Evolutionary conservation across 2,329 filamentous ascomycete genomes (phyloP).

Genomic region (Xylariaceae sp.): DNA sequence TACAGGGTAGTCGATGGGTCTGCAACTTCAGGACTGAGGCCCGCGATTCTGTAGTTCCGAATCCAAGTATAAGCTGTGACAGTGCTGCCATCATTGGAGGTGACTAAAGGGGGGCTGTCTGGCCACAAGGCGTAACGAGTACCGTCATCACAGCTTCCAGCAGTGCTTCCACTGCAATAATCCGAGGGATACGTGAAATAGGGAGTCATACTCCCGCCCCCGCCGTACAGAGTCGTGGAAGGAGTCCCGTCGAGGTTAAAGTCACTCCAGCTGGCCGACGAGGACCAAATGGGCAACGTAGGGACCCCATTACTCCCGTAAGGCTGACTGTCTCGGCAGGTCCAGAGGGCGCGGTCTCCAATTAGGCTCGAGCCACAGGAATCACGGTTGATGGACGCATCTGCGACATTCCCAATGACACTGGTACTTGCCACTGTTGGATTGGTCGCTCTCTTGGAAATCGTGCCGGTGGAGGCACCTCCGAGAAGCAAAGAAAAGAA

Average conservation of each 20-base stretch:
- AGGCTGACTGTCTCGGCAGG: slow-evolving; percentile 20
- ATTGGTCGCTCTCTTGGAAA: slow-evolving; percentile 8
- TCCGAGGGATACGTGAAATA: slow-evolving; percentile 14
- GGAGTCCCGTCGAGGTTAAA: slow-evolving; percentile 15
- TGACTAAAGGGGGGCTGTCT: slow-evolving; percentile 22
- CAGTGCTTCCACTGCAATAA: slow-evolving; percentile 9
- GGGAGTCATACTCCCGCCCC: slow-evolving; percentile 9
- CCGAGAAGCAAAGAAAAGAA: slow-evolving; percentile 7
- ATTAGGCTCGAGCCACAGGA: slow-evolving; percentile 19
- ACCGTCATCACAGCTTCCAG: slow-evolving; percentile 15
- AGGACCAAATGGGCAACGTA: slow-evolving; percentile 20
- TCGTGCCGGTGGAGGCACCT: slow-evolving; percentile 1
- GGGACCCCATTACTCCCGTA: slow-evolving; percentile 20
- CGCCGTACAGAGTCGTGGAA: slow-evolving; percentile 9
- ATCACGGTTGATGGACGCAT: slow-evolving; percentile 22
- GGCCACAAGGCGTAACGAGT: slow-evolving; percentile 27
- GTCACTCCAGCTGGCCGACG: slow-evolving; percentile 24
- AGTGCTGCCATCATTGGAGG: slow-evolving; percentile 12
- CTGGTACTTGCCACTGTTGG: slow-evolving; percentile 22
- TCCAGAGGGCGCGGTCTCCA: slow-evolving; percentile 18
- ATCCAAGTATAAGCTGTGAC: slow-evolving; percentile 27
- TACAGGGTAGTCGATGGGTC: slow-evolving; percentile 25
- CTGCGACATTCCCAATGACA: slow-evolving; percentile 26
- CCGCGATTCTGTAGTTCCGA: slow-evolving; percentile 18
- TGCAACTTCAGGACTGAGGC: slow-evolving; percentile 14